Evolutionary conservation across 306 rosid genomes (phyloP).

Genomic region (Amphicarpaea edgeworthii): DNA sequence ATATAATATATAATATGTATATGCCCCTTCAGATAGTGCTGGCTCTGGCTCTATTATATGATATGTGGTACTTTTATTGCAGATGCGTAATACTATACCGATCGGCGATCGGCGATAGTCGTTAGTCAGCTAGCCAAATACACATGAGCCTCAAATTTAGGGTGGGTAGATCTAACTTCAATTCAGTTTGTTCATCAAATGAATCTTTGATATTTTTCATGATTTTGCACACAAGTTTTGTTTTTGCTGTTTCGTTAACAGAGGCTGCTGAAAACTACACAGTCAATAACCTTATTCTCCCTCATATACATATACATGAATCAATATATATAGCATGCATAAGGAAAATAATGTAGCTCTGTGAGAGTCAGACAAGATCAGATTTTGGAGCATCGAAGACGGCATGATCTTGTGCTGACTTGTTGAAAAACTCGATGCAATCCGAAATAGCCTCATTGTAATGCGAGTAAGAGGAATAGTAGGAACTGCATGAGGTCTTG

Average conservation of each 20-base stretch:
- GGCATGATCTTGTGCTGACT: conserved; percentile 66
- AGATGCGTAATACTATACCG: too few species aligned
- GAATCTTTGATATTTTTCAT: too few species aligned
- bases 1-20: too few species aligned
- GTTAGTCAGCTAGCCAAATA: too few species aligned
- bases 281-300: too few species aligned
- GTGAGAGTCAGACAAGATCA: conserved; percentile 56
- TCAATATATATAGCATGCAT: not conserved
- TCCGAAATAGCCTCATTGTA: conserved; percentile 81
- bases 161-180: too few species aligned
- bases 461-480: conserved; percentile 78
- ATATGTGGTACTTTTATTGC: too few species aligned
- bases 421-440: conserved; percentile 86
- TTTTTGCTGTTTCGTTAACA: not conserved
- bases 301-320: not conserved
- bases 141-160: too few species aligned
- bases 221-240: not conserved
- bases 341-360: not conserved
- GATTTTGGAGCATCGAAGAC: conserved; percentile 53
- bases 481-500: conserved; percentile 78
- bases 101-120: too few species aligned
- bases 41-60: too few species aligned
- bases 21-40: too few species aligned
- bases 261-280: not conserved
- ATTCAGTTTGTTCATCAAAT: too few species aligned